Base-by-base conservation (phyloP, 1,139 yeast genomes). In the Dujonia santamariae region DNA sequence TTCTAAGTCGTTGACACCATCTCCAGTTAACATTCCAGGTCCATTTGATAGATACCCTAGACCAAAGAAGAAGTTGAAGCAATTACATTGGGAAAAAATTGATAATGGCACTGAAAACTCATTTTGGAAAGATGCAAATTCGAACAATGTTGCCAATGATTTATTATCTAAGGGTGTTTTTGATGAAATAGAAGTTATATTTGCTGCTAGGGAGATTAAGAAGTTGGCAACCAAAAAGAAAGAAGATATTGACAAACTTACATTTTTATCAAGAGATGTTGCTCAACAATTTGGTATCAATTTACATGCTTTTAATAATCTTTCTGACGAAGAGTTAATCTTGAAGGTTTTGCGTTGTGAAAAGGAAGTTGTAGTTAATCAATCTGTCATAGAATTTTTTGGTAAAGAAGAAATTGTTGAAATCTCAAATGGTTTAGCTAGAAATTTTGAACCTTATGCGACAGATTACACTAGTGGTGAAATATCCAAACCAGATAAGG, bases 251-350 rank as follows among this genome's bases (percentile, higher is more conserved):
- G 70, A 77, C 36, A 80, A 79, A 48, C 56, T 80, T 2, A 55
- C 84, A 0, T 80, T 80, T 49, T 65, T 84, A 45, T 67, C 87
- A 1, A 69, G 87, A 43, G 92, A 84, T 50, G 59, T 81, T 19
- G 80, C 86, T 3, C 94, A 84, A 47, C 92, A 83, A 46, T 83
- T 84, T 57, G 86, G 87, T 31, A 84, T 84, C 47, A 84, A 84
- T 49, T 67, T 84, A 34, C 90, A 84, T 51, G 63, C 74, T 43
- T 82, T 72, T 48, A 72, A 78, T 23, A 55, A 60, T 3, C 47
- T 76, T 9, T 46, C 76, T 2, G 87, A 77, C 40, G 74, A 67
- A 18, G 82, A 79, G 31, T 62, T 84, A 38, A 71, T 83, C 4
- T 48, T 54, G 4, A 77, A 77, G 48, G 70, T 84, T 3, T 64